Percentiles rank a stretch among this genome's conserved stretches.
These are phyloP conservation scores for Colletotrichum abscissum DNA, from an alignment of 2,329 filamentous ascomycete genomes.

Conservation along the genomic window DNA sequence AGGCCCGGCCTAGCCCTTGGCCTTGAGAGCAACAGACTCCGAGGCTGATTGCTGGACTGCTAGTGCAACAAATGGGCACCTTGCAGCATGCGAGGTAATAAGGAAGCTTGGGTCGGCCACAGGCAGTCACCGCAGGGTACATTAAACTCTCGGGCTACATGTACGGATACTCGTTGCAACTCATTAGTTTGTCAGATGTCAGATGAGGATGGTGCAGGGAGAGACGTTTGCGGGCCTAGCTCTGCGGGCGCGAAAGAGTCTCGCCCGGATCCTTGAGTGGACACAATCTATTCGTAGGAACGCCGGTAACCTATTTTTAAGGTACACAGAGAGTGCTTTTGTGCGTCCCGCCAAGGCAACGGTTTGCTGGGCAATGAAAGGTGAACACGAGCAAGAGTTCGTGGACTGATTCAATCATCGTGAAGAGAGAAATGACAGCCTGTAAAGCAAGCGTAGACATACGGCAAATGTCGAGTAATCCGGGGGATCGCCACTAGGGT, in stretches of 20 bases:
- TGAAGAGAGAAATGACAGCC: neutral
- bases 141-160: constrained; percentile 25
- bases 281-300: neutral
- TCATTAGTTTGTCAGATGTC: constrained; percentile 25
- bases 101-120: no score
- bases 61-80: neutral
- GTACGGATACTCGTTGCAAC: constrained; percentile 9
- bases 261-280: constrained; percentile 15
- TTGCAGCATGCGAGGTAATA: neutral
- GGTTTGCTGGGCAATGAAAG: neutral
- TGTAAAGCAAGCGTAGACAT: neutral
- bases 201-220: constrained; percentile 14
- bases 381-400: neutral
- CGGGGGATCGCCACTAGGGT: constrained; percentile 19
- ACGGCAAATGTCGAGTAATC: constrained; percentile 7
- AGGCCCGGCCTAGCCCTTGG: neutral
- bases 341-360: neutral
- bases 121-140: neutral
- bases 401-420: neutral
- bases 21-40: neutral
- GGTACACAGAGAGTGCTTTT: neutral
- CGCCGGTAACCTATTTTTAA: no score
- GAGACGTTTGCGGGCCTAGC: neutral
- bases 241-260: constrained; percentile 17
- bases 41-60: neutral